phyloP scores from a whole-genome alignment of 768 basidiomycete genomes.

The Xerocomellus dryophilus region DNA sequence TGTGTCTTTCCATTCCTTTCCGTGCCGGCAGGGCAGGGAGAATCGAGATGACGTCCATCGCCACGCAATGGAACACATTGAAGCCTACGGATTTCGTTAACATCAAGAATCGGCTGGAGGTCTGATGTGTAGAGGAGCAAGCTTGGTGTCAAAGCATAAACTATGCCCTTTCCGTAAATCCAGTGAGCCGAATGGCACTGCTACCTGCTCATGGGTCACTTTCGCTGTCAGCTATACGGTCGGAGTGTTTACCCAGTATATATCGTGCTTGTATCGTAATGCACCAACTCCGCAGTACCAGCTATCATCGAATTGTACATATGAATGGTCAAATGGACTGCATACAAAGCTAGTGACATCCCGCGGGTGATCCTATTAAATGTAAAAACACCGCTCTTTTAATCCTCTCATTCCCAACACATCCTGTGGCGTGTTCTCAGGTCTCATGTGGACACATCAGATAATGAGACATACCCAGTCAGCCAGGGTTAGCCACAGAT shows the following conservation, averaged over 20 bases:
- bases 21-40: conserved; percentile 47
- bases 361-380: conserved; percentile 37
- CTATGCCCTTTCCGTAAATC: conserved; percentile 22
- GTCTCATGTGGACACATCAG: neutral
- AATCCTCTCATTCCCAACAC: conserved; percentile 75
- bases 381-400: conserved; percentile 79
- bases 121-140: conserved; percentile 34
- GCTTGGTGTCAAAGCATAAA: conserved; percentile 9
- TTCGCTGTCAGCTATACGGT: conserved; percentile 2
- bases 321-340: neutral
- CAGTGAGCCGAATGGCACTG: conserved; percentile 2
- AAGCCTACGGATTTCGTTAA: conserved; percentile 49
- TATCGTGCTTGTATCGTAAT: conserved; percentile 16
- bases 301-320: neutral
- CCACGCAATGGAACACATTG: conserved; percentile 48
- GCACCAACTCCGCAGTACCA: conserved; percentile 1
- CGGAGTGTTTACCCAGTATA: neutral
- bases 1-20: neutral
- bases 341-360: neutral
- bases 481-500: conserved; percentile 81
- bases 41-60: conserved; percentile 50
- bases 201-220: neutral
- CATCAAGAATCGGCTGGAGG: conserved; percentile 53
- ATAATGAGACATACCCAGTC: conserved; percentile 71
- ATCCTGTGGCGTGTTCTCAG: conserved; percentile 46